Evolutionary conservation across 2,329 filamentous ascomycete species (phyloP), one percentile per base, ranked within the genome.

Genomic region (Hymenoscyphus occultus): DNA sequence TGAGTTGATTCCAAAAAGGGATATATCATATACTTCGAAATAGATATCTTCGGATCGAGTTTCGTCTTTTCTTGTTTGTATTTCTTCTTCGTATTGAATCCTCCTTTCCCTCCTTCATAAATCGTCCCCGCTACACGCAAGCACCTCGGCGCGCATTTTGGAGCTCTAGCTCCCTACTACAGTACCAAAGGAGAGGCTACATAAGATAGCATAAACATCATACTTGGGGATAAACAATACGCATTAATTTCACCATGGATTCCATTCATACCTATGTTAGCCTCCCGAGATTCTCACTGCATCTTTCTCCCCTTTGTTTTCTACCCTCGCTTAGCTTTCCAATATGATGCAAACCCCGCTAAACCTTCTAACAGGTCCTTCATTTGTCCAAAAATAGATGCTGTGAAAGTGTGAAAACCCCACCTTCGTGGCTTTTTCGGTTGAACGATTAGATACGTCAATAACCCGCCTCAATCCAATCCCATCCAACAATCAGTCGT

Each of bases 401-500:
- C 19, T 28, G 48, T 13, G 35, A 10, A 10, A 35, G 35, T 28
- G 22, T 22, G 13, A 12, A n/a, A 19, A 22, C 45, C 19, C 45
- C 45, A 54, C 48, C n/a, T 12, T 28, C 48, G 19, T 54, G 48
- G 48, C 19, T 54, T 54, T 28, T 19, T 13, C 48, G 48, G 48
- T 28, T 4, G 22, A 12, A 54, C 10, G 5, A 3, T 54, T 3
- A 54, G 5, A 19, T 14, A 19, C 56, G n/a, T 14, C 19, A 59
- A 39, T 39, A 54, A 28, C 2, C 2, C 1, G 6, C 5, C 12
- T 13, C 42, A 9, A 14, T 54, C 31, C 40, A 54, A n/a, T n/a
- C 16, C 5, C 28, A 61, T 40, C n/a, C 14, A 39, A 57, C 28
- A 51, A 40, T 9, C 57, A 73, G 71, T 73, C 71, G 70, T 63